These are phyloP conservation scores for Vigna unguiculata DNA, from an alignment of 306 rosid genomes.

Conservation along the genomic window DNA sequence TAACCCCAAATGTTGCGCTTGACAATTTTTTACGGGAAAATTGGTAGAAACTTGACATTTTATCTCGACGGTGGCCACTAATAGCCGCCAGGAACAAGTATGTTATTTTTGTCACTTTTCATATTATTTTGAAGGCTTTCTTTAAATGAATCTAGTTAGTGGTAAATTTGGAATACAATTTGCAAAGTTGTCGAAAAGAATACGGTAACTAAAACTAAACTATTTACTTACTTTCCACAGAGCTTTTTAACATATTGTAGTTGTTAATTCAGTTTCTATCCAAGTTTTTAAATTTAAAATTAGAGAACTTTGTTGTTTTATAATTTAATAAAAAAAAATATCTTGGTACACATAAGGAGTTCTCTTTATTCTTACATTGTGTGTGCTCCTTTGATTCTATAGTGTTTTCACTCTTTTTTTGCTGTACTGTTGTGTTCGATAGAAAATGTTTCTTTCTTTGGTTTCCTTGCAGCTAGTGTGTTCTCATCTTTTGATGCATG, in stretches of 20 bases:
- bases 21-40: constrained; percentile 3
- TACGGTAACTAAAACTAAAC: background rate
- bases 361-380: background rate
- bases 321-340: background rate
- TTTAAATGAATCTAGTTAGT: background rate
- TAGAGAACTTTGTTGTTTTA: background rate
- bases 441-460: constrained; percentile 4
- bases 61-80: background rate
- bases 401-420: background rate
- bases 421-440: background rate
- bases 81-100: background rate
- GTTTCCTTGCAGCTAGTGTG: constrained; percentile 27
- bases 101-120: background rate
- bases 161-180: background rate
- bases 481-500: background rate
- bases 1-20: background rate
- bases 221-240: background rate
- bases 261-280: constrained; percentile 15
- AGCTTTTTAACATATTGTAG: constrained; percentile 3
- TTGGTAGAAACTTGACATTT: constrained; percentile 2
- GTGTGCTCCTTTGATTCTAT: constrained; percentile 24
- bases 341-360: background rate
- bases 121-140: background rate
- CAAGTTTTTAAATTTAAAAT: background rate
- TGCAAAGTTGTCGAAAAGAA: background rate